Evolutionary conservation across 257 asterid genomes (phyloP).

Genomic region (Capsicum chinense): DNA sequence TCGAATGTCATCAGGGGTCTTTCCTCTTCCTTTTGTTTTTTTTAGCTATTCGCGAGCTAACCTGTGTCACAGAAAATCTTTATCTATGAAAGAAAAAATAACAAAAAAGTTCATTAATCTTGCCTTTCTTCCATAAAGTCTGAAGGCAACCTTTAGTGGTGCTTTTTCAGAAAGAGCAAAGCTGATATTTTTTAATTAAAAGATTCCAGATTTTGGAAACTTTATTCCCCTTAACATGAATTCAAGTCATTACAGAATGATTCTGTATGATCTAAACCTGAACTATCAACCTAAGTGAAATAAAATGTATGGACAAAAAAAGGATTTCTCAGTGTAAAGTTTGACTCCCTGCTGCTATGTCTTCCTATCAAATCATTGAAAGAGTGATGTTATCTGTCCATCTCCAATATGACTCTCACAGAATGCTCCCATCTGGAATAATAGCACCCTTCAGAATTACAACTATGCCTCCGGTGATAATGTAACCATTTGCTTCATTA

Average conservation of each 20-base stretch:
- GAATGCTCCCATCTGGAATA: constrained; percentile 68
- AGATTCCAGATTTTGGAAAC: background rate
- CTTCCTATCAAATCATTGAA: constrained; percentile 11
- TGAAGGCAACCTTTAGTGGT: background rate
- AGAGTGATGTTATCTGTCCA: background rate
- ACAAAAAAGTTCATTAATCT: background rate
- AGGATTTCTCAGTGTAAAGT: background rate
- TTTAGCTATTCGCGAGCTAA: background rate
- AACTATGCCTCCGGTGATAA: constrained; percentile 64
- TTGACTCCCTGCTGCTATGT: constrained; percentile 21
- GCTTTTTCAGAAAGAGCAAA: background rate
- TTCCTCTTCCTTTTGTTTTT: background rate
- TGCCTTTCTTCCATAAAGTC: background rate
- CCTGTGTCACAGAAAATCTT: background rate
- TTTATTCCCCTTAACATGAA: constrained; percentile 12
- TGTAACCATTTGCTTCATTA: constrained; percentile 67
- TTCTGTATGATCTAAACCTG: constrained; percentile 20
- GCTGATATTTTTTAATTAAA: background rate
- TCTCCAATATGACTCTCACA: constrained; percentile 33
- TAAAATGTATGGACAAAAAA: background rate
- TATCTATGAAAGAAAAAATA: background rate
- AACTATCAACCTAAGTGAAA: constrained; percentile 19
- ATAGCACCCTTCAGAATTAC: constrained; percentile 62
- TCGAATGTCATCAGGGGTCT: background rate
- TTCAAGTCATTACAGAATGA: background rate